Percentiles rank a stretch among this genome's conserved stretches.
phyloP scores from a whole-genome alignment of 805 yeast species.

The Pichia pseudocactophila region DNA sequence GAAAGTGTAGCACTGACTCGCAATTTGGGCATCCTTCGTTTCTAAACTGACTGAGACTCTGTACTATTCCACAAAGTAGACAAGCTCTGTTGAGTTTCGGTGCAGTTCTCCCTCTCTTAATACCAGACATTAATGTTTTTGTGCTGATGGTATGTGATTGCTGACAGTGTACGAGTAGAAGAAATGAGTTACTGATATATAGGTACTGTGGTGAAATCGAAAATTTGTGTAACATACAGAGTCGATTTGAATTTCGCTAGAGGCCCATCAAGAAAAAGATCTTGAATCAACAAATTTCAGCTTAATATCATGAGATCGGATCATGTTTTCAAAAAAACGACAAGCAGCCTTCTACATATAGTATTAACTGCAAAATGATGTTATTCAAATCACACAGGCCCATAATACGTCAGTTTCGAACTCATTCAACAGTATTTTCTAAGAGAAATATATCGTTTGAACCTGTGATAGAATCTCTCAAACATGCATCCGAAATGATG shows the following conservation, averaged over 20 bases:
- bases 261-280: too few relatives aligned
- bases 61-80: slow-evolving; percentile 92
- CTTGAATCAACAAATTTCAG: too few relatives aligned
- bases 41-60: slow-evolving; percentile 65
- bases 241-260: too few relatives aligned
- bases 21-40: slow-evolving; percentile 94
- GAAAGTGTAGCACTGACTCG: slow-evolving; percentile 71
- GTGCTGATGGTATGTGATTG: background rate
- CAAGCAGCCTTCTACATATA: too few relatives aligned
- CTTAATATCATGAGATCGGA: too few relatives aligned
- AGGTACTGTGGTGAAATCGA: background rate
- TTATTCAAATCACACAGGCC: background rate
- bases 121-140: slow-evolving; percentile 8
- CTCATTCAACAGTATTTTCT: background rate
- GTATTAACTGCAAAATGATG: background rate
- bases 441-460: slow-evolving; percentile 18
- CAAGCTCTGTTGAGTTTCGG: slow-evolving; percentile 84
- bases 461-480: slow-evolving; percentile 15
- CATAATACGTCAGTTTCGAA: too few relatives aligned
- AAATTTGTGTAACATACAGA: background rate
- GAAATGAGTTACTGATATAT: background rate
- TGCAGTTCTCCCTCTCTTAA: slow-evolving; percentile 29
- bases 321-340: too few relatives aligned
- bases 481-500: slow-evolving; percentile 27
- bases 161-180: background rate